Conservation (phyloP, 2,329 filamentous ascomycete species). For the Colletotrichum tropicicola region DNA sequence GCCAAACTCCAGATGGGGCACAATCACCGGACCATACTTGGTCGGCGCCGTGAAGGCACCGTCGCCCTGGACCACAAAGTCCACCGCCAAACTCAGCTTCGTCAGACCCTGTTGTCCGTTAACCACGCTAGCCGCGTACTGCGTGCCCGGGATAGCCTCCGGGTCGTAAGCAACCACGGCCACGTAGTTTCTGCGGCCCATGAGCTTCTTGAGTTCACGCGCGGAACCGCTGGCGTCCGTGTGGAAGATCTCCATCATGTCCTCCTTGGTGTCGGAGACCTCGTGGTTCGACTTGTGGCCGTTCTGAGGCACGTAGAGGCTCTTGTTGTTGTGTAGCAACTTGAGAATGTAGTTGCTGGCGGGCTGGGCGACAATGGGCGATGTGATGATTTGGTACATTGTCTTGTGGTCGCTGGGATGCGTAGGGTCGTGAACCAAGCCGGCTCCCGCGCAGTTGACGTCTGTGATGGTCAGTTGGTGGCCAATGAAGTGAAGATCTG, state of each 20-base stretch:
- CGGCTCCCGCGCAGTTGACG: conserved; percentile 91
- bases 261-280: conserved; percentile 93
- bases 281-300: conserved; percentile 79
- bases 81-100: conserved; percentile 87
- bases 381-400: conserved; percentile 98
- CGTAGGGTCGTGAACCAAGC: conserved; percentile 91
- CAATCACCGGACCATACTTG: conserved; percentile 96
- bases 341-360: conserved; percentile 88
- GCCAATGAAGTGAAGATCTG: background rate
- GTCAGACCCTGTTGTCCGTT: conserved; percentile 54
- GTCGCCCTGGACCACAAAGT: conserved; percentile 97
- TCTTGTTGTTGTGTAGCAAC: conserved; percentile 93
- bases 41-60: conserved; percentile 82
- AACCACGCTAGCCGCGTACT: conserved; percentile 41
- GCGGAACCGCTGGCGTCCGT: conserved; percentile 86
- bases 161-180: conserved; percentile 95
- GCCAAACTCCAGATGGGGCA: conserved; percentile 85
- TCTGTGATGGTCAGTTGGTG: conserved; percentile 53
- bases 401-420: conserved; percentile 96
- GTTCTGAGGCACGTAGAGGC: conserved; percentile 90
- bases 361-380: conserved; percentile 89
- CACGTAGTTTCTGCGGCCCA: conserved; percentile 92
- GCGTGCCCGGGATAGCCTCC: conserved; percentile 64
- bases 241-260: conserved; percentile 99
- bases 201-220: conserved; percentile 88